These are phyloP conservation scores for Rhododendron kiyosumense DNA, from an alignment of 148 eudicot species.

Conservation along the genomic window DNA sequence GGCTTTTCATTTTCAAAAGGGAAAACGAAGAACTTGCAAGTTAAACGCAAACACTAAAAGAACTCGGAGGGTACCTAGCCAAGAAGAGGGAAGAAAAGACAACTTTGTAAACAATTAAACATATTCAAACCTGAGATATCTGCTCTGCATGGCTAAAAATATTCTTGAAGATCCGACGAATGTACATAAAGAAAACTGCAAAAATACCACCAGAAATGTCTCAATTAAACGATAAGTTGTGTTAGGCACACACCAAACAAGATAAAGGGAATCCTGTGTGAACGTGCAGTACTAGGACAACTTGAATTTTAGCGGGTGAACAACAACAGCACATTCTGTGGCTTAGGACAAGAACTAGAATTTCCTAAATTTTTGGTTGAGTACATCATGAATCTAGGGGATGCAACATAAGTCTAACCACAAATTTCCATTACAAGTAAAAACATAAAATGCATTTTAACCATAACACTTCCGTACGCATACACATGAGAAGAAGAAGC, in stretches of 20 bases:
- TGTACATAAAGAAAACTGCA: conserved; percentile 83
- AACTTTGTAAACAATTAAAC: neutral
- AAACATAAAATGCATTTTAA: neutral
- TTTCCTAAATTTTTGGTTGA: neutral
- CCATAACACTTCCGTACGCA: too few species aligned
- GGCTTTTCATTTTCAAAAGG: neutral
- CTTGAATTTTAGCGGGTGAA: neutral
- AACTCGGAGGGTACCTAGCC: neutral
- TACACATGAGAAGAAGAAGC: too few species aligned
- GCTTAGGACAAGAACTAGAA: neutral
- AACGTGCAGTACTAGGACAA: neutral
- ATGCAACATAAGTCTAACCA: neutral
- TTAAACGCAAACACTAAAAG: neutral
- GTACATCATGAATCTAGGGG: neutral
- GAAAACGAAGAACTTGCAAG: neutral
- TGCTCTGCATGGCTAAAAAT: conserved; percentile 88
- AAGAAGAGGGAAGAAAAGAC: conserved; percentile 1
- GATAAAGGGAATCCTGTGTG: neutral
- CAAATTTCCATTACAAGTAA: neutral
- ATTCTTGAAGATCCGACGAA: conserved; percentile 77
- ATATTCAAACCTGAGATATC: conserved; percentile 73
- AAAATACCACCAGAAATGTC: conserved; percentile 5
- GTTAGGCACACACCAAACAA: conserved; percentile 5
- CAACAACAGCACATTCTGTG: neutral
- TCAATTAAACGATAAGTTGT: neutral